These are phyloP conservation scores for Acacia melanoxylon DNA, from an alignment of 306 rosid species.

Conservation along the genomic window DNA sequence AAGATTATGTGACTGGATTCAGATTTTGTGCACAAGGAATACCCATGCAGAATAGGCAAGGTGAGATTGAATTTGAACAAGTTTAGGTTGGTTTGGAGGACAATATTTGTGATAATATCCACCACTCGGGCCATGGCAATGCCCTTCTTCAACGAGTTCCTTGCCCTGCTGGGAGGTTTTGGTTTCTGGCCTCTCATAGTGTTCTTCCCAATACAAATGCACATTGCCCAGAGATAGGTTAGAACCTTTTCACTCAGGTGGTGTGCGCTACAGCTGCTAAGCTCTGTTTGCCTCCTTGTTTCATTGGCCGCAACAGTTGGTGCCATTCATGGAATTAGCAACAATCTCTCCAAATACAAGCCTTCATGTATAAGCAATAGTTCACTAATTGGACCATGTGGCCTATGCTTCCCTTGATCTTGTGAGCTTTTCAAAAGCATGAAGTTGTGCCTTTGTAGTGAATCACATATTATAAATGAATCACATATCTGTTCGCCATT, in stretches of 20 bases:
- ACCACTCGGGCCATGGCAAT: constrained; percentile 50
- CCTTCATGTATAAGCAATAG: constrained; percentile 40
- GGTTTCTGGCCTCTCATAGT: constrained; percentile 67
- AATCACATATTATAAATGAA: not conserved
- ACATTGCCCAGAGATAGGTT: constrained; percentile 49
- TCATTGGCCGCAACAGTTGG: constrained; percentile 49
- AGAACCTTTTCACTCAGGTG: constrained; percentile 37
- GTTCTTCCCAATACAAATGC: constrained; percentile 70
- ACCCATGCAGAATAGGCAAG: constrained; percentile 19
- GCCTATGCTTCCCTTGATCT: not conserved
- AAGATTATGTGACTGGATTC: constrained; percentile 53
- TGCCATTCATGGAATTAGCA: constrained; percentile 45
- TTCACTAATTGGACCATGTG: not conserved
- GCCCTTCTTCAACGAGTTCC: constrained; percentile 65
- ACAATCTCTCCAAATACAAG: constrained; percentile 39
- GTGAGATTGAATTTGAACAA: constrained; percentile 36
- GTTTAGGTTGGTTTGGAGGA: constrained; percentile 69
- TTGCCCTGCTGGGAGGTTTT: constrained; percentile 60
- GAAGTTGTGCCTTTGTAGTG: not conserved
- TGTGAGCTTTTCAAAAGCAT: not conserved
- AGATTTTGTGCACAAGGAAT: constrained; percentile 46
- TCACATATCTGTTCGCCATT: no score
- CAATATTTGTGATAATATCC: constrained; percentile 41
- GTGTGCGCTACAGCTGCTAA: constrained; percentile 55
- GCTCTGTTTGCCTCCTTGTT: constrained; percentile 41